Evolutionary conservation across 805 yeast genomes (phyloP), one percentile per base, ranked within the genome.

Genomic region (Teunomyces cretensis): DNA sequence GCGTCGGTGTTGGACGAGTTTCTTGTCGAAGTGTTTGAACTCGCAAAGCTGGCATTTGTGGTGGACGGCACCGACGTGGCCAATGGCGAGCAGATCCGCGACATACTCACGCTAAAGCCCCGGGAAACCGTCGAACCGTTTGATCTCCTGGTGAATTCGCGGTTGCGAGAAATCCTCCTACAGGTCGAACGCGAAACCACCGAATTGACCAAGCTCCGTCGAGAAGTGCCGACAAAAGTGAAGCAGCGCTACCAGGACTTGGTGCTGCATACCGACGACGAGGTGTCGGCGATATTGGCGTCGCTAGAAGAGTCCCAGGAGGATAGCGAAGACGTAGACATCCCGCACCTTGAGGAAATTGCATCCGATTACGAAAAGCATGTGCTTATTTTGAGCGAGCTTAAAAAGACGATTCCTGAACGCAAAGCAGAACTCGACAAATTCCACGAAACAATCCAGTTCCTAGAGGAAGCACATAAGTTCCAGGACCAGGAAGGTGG

Each of bases 171-270:
- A 40, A 53, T 79, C 40, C 78, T 86, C 49, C 73, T 74, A 40
- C 71, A 75, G 31, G 83, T 86, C 46, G 95, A 88, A 51, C 75
- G 73, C 39, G 79, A 78, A 48, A 80, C 88, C 0, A 74, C 80
- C 1, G 74, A 70, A 45, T 76, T 84, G 13, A 76, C 88, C 0
- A 68, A 70, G 16, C 61, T 83, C 43, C 67, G 94, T 41, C 70
- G 79, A 41, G 71, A 71, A 14, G 67, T 77, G 9, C 90, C 89
- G 0, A 48, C 50, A 9, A 58, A 61, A 41, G 67, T 77, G 6
- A 68, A 58, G 30, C 53, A 54, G 9, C 58, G 56, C n/a, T 78
- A 73, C 50, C 64, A 66, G 38, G 58, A 65, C 30, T 37, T 70
- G 55, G 60, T 68, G 6, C 38, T 43, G 11, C 44, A 60, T 30